Base-by-base conservation (phyloP, 179 eudicot species). In the Spergularia azorica region DNA sequence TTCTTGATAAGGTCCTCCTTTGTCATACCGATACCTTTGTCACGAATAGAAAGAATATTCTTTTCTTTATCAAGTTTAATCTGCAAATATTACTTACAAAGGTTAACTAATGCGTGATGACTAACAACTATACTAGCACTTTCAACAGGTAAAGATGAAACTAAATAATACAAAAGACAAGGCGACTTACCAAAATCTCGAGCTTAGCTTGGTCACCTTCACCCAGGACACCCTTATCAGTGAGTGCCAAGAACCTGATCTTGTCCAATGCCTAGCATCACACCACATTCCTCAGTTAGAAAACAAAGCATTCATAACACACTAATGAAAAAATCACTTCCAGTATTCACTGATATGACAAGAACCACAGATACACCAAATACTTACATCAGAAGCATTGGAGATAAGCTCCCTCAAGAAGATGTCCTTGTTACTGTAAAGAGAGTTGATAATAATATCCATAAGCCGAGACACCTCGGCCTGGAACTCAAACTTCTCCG, bases 401-500 rank as follows among this genome's bases (percentile, higher is more conserved):
- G 98, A 95, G 82, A 95, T 95, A 74, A 95, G 86, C 75, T 95
- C 98, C 78, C 98, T 93, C 84, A 93, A 81, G 91, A 93, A 95
- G 64, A 95, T 95, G 81, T 95, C 98, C 75, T 95, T 95, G 86
- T 93, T 95, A 81, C 97, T 95, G 87, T 95, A 95, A 63, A 95
- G 95, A 18, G 98, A 95, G 86, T 95, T 95, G 78, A 95, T 95
- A 75, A 95, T 86, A 70, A 95, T 95, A 77, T 95, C 98, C 97
- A 95, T 95, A 76, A 95, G 97, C 85, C 98, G 92, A 72, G 98
- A 95, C 66, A 93, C 98, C 87, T 95, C 98, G 70, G 97, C 98
- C 86, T 95, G 98, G 78, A 95, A 95, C 88, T 95, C 95, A 75
- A 93, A 95, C 81, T 95, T 95, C 93, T 93, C 92, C 50, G 98